phyloP scores from a whole-genome alignment of 2,329 filamentous ascomycete genomes.

The Diaporthe caulivora region DNA sequence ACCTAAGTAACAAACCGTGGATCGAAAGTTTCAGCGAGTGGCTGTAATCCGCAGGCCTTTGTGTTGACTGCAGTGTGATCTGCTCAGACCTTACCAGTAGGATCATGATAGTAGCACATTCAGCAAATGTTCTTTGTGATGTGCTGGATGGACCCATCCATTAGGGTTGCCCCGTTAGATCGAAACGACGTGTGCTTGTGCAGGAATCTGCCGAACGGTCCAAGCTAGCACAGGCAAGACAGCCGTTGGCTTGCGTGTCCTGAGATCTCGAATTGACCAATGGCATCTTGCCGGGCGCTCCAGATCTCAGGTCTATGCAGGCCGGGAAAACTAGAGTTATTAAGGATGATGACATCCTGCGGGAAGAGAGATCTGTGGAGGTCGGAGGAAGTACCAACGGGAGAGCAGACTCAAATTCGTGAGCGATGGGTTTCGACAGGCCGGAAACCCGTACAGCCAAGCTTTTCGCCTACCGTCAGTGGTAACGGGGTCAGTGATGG shows the following conservation, averaged over 20 bases:
- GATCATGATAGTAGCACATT: too few species aligned
- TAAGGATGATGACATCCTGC: not conserved
- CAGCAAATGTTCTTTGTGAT: not conserved
- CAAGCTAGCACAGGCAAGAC: not conserved
- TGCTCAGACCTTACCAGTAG: not conserved
- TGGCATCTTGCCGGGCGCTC: not conserved
- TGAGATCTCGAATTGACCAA: not conserved
- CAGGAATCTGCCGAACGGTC: not conserved
- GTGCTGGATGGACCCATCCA: not conserved
- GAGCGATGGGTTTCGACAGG: not conserved
- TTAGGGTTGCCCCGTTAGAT: too few species aligned
- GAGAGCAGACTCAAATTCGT: not conserved
- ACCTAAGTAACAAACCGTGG: slow-evolving; percentile 66
- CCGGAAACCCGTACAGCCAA: not conserved
- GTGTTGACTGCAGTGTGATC: not conserved
- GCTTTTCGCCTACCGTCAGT: not conserved
- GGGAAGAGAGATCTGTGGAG: not conserved
- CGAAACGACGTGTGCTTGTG: not conserved
- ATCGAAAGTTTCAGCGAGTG: slow-evolving; percentile 52
- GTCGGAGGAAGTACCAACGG: not conserved
- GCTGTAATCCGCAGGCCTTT: slow-evolving; percentile 43
- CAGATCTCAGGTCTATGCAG: not conserved
- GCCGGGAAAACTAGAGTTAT: not conserved
- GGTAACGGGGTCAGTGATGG: not conserved
- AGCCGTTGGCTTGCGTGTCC: not conserved